Evolutionary conservation across 495 filamentous ascomycete genomes (phyloP), one percentile per base, ranked within the genome.

Genomic region (Bombardia bombarda): DNA sequence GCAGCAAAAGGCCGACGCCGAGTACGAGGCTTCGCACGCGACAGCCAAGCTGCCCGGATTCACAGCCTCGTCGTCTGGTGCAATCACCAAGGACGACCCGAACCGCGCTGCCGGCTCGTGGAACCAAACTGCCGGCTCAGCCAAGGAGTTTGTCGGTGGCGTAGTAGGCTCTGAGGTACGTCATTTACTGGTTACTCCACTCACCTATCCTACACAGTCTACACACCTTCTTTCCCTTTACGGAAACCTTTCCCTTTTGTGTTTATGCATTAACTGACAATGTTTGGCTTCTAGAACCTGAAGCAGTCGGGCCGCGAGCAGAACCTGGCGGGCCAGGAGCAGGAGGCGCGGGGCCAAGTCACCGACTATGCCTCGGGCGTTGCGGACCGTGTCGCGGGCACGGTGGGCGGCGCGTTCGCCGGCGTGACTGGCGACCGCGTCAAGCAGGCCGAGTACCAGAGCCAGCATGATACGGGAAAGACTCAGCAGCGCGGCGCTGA

Each of bases 101-200:
- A 68, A 89, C 62, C 85, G 90, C 48, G 59, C 69, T 14, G 61
- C 74, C 4, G 90, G 90, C 24, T 70, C 74, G 30, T 90, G 84
- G 78, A 86, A 95, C 68, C 89, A 97, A 67, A 92, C 84, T 31
- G 49, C 89, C 30, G 90, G 90, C 42, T 78, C 85, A 0, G 82
- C 77, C 31, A 97, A 97, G 75, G 87, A 95, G 56, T 69, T 77
- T 22, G 39, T 93, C 5, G 90, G 90, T 43, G 80, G 80, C 49
- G 35, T 87, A 9, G 46, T 89, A 38, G 90, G 90, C 45, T 76
- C 75, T 45, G 83, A 92, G 66, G 73, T 75, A 58, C 44, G 62
- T 52, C 13, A 3, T 37, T 3, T 23, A 20, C 18, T n/a, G n/a
- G n/a, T n/a, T n/a, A n/a, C n/a, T n/a, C n/a, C n/a, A n/a, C n/a